These are phyloP conservation scores for Chlamydomonas applanata DNA, from an alignment of 139 green algal species.

Conservation along the genomic window DNA sequence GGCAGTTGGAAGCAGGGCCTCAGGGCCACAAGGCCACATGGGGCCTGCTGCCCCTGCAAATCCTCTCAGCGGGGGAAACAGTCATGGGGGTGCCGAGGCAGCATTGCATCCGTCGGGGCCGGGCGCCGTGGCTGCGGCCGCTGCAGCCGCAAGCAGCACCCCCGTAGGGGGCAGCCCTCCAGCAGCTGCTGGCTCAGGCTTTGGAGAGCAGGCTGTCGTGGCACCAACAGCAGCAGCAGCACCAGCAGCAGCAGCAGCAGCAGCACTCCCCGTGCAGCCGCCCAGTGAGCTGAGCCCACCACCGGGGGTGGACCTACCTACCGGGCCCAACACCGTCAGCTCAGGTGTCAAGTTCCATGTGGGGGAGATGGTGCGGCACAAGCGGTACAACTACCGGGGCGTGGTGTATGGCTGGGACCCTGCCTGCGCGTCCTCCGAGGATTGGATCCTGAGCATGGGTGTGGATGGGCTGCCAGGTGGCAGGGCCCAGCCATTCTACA, in stretches of 20 bases:
- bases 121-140: background rate
- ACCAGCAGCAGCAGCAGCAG: background rate
- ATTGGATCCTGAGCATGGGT: slow-evolving; percentile 56
- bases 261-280: too few relatives aligned
- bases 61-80: too few relatives aligned
- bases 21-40: too few relatives aligned
- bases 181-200: too few relatives aligned
- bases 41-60: too few relatives aligned
- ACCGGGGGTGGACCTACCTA: too few relatives aligned
- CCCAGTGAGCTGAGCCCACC: too few relatives aligned
- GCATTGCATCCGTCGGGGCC: too few relatives aligned
- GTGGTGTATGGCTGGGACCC: slow-evolving; percentile 65
- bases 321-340: background rate
- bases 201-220: too few relatives aligned
- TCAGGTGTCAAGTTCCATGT: background rate
- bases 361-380: background rate
- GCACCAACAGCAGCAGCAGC: background rate
- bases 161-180: too few relatives aligned
- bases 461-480: slow-evolving; percentile 44
- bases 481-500: slow-evolving; percentile 56
- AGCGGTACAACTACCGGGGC: slow-evolving; percentile 53
- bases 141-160: background rate
- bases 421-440: slow-evolving; percentile 38
- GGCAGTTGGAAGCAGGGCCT: too few relatives aligned
- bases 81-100: too few relatives aligned